Base-by-base conservation (phyloP, 177 flowering plant genomes). In the Tripterygium wilfordii region DNA sequence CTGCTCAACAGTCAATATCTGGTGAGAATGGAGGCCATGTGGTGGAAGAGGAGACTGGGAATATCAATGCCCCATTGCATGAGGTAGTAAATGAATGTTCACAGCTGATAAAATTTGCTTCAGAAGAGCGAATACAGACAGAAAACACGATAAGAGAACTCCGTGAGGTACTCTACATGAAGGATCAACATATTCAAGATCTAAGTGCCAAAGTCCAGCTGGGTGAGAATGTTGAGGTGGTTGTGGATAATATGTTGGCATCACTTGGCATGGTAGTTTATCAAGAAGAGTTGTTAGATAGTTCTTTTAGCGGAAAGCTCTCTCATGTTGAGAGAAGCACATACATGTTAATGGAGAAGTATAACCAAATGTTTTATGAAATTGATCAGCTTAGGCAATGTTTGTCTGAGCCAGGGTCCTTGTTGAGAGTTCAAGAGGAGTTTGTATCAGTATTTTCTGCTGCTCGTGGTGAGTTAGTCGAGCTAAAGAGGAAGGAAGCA, bases 101-200 rank as follows among this genome's bases (percentile, higher is more conserved):
- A 19, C 56, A 57, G 62, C 62, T 56, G 52, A 49, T 83, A 36
- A 61, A 67, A 56, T 37, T 28, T 42, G 67, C 59, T 36, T 18
- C 64, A 49, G 75, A 75, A 8, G 74, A 69, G 42, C 64, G 65
- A 13, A 24, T 54, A 29, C 70, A 63, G 54, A 58, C 52, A 29
- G 85, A 75, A 47, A 65, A 60, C 43, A 54, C 66, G 24, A 48
- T 80, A 20, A 71, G 68, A 51, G 86, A 86, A 49, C 82, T 85
- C 4, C 59, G 67, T 33, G 67, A 67, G 3, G 31, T 60, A 29
- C 51, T 82, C 23, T 49, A 37, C 56, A 40, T 26, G 28, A 80
- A 83, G 58, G 80, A 82, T 54, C 70, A 65, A 35, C 87, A 81
- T 60, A 71, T 85, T 63, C 77, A 74, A 40, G 76, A 74, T 51